phyloP scores from a whole-genome alignment of 2,329 filamentous ascomycete genomes.

The Neoarthrinium moseri region DNA sequence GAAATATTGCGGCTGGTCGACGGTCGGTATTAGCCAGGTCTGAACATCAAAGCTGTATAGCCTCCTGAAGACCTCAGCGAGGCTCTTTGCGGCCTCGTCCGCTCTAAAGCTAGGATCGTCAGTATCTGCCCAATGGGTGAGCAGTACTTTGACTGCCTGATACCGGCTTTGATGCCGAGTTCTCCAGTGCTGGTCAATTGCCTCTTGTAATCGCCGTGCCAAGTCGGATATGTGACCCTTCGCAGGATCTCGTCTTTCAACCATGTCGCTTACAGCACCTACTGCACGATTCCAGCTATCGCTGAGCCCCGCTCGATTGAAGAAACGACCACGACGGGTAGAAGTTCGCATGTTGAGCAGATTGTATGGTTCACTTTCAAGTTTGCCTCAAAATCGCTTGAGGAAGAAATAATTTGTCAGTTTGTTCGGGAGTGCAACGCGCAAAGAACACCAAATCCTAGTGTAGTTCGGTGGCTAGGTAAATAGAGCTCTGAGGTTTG shows the following conservation, averaged over 20 bases:
- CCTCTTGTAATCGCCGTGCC: not conserved
- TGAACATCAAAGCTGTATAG: constrained; percentile 8
- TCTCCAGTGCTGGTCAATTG: not conserved
- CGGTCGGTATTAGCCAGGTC: constrained; percentile 5
- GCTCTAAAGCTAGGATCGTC: not conserved
- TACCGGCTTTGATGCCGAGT: constrained; percentile 5
- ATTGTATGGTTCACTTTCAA: too few relatives aligned
- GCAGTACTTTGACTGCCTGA: constrained; percentile 7
- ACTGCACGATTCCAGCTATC: not conserved
- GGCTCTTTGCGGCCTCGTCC: not conserved
- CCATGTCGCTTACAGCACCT: not conserved
- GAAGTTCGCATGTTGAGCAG: too few relatives aligned
- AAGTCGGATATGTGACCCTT: not conserved
- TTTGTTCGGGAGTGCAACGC: too few relatives aligned
- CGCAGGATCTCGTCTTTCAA: not conserved
- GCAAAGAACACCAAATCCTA: too few relatives aligned
- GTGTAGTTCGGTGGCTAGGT: too few relatives aligned
- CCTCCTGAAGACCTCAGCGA: not conserved
- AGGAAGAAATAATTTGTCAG: too few relatives aligned
- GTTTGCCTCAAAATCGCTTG: too few relatives aligned
- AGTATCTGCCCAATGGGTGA: constrained; percentile 8
- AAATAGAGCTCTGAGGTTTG: too few relatives aligned
- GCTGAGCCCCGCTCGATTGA: not conserved
- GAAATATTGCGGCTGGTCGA: not conserved
- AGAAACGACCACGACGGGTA: too few relatives aligned